Conservation (phyloP, 2,329 filamentous ascomycete species). For the Aspergillus amoenus region DNA sequence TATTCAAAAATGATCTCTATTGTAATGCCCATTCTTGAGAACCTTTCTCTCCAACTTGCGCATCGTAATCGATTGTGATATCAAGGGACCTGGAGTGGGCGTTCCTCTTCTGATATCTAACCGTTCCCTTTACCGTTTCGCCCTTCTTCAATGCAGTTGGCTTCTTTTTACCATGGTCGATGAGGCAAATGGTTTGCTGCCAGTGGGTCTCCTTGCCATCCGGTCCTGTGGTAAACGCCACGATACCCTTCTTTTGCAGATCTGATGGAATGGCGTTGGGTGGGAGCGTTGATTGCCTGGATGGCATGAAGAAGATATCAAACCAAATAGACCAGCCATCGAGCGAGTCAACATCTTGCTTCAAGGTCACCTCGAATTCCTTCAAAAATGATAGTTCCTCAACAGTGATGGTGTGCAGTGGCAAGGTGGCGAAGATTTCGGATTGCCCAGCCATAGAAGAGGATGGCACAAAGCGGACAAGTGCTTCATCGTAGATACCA, state of each 20-base stretch:
- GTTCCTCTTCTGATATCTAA: slow-evolving; percentile 69
- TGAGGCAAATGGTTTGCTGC: slow-evolving; percentile 77
- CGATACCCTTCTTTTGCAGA: slow-evolving; percentile 62
- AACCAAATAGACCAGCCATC: slow-evolving; percentile 93
- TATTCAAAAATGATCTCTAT: slow-evolving; percentile 24
- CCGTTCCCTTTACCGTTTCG: slow-evolving; percentile 62
- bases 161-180: slow-evolving; percentile 57
- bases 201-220: slow-evolving; percentile 78
- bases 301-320: slow-evolving; percentile 82
- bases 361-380: slow-evolving; percentile 63
- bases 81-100: slow-evolving; percentile 69
- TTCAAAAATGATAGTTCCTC: slow-evolving; percentile 75
- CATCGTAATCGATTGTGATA: slow-evolving; percentile 64
- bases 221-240: slow-evolving; percentile 89
- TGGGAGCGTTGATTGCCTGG: slow-evolving; percentile 49
- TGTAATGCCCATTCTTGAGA: slow-evolving; percentile 43
- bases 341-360: slow-evolving; percentile 64
- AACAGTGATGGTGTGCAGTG: slow-evolving; percentile 70
- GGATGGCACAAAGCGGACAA: slow-evolving; percentile 68
- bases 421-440: slow-evolving; percentile 69
- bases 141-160: slow-evolving; percentile 52
- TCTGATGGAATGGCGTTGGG: slow-evolving; percentile 58
- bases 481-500: slow-evolving; percentile 76
- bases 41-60: slow-evolving; percentile 42
- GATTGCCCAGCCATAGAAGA: slow-evolving; percentile 55